Base-by-base conservation (phyloP, 2,329 filamentous ascomycete genomes). In the Fusarium mundagurra region DNA sequence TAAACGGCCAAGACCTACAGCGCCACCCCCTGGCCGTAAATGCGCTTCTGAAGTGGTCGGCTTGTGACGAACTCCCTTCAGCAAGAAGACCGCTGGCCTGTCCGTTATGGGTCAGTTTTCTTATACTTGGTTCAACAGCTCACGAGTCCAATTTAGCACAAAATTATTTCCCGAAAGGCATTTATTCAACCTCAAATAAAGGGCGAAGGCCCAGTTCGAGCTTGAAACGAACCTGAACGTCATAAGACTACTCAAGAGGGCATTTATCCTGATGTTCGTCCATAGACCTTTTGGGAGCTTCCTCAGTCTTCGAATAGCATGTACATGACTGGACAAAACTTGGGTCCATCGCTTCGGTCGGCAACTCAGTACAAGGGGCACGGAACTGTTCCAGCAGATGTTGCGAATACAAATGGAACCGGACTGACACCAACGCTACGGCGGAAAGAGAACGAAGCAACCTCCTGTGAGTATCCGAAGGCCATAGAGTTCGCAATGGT, bases 401-500 rank as follows among this genome's bases (percentile, higher is more conserved):
- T 6, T 53, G 10, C 9, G n/a, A 27, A 20, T 36, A 53, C 50
- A 36, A 27, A 9, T 16, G 13, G 33, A 27, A 7, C 33, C 10
- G 18, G 4, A 16, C 18, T 38, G 13, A 22, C 3, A 17, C n/a
- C 13, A 27, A 38, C 7, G 7, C 3, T 27, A 27, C 2, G n/a
- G 5, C 6, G 7, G 33, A 12, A 17, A 18, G 8, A 51, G 12
- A 4, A 8, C 4, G 3, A 20, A 20, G 1, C n/a, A 20, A 14
- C 1, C 8, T 34, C 9, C 12, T 27, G 12, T 36, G 48, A 36
- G 31, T 34, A 24, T 2, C 5, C 13, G 5, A 24, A 36, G 1
- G 5, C 9, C 8, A 27, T 24, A 1, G 1, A 6, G 1, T 31
- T 12, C 7, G 4, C 1, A 5, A 8, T 36, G 2, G 8, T 0